These are phyloP conservation scores for Trametes punicea DNA, from an alignment of 768 basidiomycete genomes.

Conservation along the genomic window DNA sequence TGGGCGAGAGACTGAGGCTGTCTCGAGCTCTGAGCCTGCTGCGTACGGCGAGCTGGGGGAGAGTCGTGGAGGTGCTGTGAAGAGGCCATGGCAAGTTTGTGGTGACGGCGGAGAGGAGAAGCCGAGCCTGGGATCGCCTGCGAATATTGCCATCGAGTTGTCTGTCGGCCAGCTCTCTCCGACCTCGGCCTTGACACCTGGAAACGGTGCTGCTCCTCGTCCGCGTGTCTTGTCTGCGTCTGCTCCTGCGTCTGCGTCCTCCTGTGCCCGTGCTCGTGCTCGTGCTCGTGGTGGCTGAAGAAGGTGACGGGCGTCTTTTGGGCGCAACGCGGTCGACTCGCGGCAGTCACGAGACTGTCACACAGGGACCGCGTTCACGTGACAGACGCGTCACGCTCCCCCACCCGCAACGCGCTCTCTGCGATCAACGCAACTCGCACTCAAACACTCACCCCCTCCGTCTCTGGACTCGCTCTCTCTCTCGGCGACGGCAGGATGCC, in stretches of 20 bases:
- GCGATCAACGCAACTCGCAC: not conserved
- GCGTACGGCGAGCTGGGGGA: not conserved
- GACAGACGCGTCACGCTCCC: constrained; percentile 13
- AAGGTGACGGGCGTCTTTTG: not conserved
- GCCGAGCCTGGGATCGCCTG: not conserved
- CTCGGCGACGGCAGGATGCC: constrained; percentile 26
- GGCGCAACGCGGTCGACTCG: constrained; percentile 5
- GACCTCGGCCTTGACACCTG: too few relatives aligned
- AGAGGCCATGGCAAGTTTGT: constrained; percentile 17
- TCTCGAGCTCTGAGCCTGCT: too few relatives aligned
- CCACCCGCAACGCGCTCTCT: too few relatives aligned
- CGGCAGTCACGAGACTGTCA: constrained; percentile 6
- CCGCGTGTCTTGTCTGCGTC: not conserved
- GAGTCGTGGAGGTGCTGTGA: constrained; percentile 14
- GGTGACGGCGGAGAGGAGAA: constrained; percentile 3
- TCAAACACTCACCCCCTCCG: not conserved
- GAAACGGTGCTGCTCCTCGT: too few relatives aligned
- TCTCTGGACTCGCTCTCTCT: not conserved
- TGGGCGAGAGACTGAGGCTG: not conserved
- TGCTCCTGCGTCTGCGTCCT: not conserved
- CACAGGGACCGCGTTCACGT: constrained; percentile 11
- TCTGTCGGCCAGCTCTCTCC: too few relatives aligned
- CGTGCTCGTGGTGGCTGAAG: not conserved
- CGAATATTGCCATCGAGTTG: not conserved
- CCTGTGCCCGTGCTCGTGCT: too few relatives aligned